These are phyloP conservation scores for Aspergillaceae sp. DNA, from an alignment of 2,329 filamentous ascomycete genomes.

Conservation along the genomic window DNA sequence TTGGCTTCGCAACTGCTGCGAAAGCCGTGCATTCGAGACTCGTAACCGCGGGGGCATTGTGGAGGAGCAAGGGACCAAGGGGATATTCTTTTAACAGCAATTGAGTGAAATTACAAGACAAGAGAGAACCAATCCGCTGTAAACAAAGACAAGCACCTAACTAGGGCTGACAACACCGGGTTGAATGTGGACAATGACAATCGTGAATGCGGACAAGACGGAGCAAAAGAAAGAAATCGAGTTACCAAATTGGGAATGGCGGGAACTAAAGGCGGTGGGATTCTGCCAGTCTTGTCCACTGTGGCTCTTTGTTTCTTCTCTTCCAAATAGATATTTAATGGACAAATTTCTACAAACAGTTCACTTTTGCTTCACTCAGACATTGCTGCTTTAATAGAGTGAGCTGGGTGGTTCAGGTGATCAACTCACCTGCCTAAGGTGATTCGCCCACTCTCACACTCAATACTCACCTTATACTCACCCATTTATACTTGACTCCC, in stretches of 20 bases:
- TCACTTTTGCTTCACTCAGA: background rate
- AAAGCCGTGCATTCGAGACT: slow-evolving; percentile 29
- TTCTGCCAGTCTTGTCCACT: slow-evolving; percentile 11
- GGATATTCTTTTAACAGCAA: too few relatives aligned
- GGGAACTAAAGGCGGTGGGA: slow-evolving; percentile 10
- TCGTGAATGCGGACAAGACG: background rate
- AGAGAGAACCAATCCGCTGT: too few relatives aligned
- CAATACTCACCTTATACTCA: too few relatives aligned
- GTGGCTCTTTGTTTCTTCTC: background rate
- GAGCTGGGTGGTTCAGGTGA: too few relatives aligned
- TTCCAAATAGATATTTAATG: background rate
- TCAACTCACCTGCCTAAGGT: background rate
- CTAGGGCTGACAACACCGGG: too few relatives aligned
- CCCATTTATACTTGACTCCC: too few relatives aligned
- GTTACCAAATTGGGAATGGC: slow-evolving; percentile 11
- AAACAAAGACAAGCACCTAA: too few relatives aligned
- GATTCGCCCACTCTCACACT: too few relatives aligned
- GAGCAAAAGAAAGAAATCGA: slow-evolving; percentile 8
- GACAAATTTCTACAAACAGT: too few relatives aligned
- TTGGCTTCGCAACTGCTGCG: slow-evolving; percentile 28
- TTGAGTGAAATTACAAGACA: background rate
- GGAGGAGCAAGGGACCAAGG: background rate
- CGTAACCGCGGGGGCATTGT: slow-evolving; percentile 49
- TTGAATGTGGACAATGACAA: background rate
- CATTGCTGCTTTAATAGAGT: too few relatives aligned